These are phyloP conservation scores for Kurtzmaniella quercitrusa DNA, from an alignment of 1,139 yeast species.

Conservation along the genomic window DNA sequence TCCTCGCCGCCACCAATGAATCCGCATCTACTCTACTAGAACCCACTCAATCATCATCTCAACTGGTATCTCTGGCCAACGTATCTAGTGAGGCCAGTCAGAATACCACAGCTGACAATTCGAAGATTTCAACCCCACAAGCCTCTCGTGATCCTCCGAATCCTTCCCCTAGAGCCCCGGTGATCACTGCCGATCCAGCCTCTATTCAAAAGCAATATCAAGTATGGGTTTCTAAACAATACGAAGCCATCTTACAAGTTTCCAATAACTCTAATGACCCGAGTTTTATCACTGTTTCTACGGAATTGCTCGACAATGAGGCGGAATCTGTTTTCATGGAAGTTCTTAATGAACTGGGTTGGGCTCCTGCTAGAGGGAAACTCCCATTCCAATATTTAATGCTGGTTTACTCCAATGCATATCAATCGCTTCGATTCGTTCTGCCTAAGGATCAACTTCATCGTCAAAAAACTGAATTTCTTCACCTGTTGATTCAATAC, in stretches of 20 bases:
- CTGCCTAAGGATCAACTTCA: neutral
- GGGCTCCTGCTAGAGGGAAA: constrained; percentile 17
- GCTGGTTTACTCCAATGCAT: constrained; percentile 38
- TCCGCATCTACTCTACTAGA: neutral
- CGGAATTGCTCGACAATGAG: neutral
- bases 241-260: constrained; percentile 37
- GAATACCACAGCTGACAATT: neutral
- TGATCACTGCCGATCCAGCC: constrained; percentile 16
- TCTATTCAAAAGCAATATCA: constrained; percentile 9
- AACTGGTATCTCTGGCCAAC: neutral
- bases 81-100: neutral
- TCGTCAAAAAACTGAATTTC: constrained; percentile 38
- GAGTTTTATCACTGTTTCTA: neutral
- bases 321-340: constrained; percentile 51
- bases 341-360: constrained; percentile 49
- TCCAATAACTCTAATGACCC: constrained; percentile 19
- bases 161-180: neutral
- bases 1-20: neutral
- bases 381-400: constrained; percentile 46
- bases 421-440: constrained; percentile 29
- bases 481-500: constrained; percentile 50
- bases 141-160: neutral
- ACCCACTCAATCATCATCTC: neutral
- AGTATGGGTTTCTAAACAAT: constrained; percentile 24
- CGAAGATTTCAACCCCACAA: neutral